A percentile compares a stretch with the other conserved stretches of the same genome.
These are phyloP conservation scores for Pythium apleroticum DNA, from an alignment of 352 stramenopile genomes.

Conservation along the genomic window DNA sequence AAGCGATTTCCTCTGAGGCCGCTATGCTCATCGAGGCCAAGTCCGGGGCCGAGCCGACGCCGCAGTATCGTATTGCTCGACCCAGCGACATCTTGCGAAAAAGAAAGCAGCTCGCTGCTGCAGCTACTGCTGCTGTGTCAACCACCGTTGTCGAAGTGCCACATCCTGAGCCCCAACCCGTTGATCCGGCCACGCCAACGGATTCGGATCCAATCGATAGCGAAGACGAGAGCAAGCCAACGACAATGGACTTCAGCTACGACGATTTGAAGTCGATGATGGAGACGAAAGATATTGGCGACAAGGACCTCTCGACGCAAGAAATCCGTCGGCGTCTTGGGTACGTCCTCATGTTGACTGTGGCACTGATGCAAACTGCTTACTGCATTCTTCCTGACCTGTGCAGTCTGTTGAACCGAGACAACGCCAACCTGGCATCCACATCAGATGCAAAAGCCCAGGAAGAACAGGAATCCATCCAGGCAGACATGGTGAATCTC, in stretches of 20 bases:
- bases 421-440: slow-evolving; percentile 22
- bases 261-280: slow-evolving; percentile 68
- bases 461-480: slow-evolving; percentile 68
- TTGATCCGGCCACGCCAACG: background rate
- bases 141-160: background rate
- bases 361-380: background rate
- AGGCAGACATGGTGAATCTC: slow-evolving; percentile 76
- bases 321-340: slow-evolving; percentile 61
- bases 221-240: background rate
- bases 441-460: slow-evolving; percentile 45
- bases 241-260: slow-evolving; percentile 33
- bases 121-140: background rate
- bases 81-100: slow-evolving; percentile 12
- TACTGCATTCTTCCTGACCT: background rate
- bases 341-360: slow-evolving; percentile 17
- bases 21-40: background rate
- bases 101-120: slow-evolving; percentile 4
- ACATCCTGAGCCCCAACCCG: background rate
- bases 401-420: slow-evolving; percentile 42
- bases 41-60: background rate
- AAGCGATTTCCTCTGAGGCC: slow-evolving; percentile 5
- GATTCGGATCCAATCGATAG: background rate
- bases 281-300: slow-evolving; percentile 28
- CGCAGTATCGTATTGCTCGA: slow-evolving; percentile 8
- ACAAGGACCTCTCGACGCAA: slow-evolving; percentile 57